Evolutionary conservation across 768 basidiomycete species (phyloP).

Genomic region (Pulveroboletus sp.): DNA sequence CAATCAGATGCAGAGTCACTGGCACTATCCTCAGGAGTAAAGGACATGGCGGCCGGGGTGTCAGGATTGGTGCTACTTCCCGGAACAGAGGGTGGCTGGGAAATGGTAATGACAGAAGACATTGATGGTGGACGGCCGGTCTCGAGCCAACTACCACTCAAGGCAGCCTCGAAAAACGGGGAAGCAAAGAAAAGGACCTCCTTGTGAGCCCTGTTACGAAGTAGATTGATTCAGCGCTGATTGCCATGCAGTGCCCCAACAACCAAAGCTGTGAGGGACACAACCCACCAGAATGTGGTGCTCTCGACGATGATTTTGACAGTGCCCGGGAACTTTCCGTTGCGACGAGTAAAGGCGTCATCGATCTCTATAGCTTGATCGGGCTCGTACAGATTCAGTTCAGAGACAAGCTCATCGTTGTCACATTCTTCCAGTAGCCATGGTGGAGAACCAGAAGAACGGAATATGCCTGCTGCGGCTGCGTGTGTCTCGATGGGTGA

Average conservation of each 20-base stretch:
- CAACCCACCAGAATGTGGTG: conserved; percentile 83
- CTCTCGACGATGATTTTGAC: conserved; percentile 89
- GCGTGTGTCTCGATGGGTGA: conserved; percentile 87
- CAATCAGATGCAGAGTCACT: conserved; percentile 34
- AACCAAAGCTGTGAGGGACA: too few species aligned
- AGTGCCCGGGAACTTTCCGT: conserved; percentile 68
- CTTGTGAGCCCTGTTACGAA: conserved; percentile 70
- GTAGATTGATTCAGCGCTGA: conserved; percentile 5
- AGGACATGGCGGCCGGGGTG: conserved; percentile 51
- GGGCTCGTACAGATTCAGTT: conserved; percentile 61
- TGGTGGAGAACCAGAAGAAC: conserved; percentile 73
- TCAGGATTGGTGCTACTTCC: conserved; percentile 42
- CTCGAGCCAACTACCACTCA: conserved; percentile 91
- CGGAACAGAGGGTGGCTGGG: conserved; percentile 62
- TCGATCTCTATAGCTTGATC: conserved; percentile 76
- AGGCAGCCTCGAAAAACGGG: conserved; percentile 90
- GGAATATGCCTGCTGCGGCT: conserved; percentile 78
- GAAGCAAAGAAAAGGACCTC: conserved; percentile 89
- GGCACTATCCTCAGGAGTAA: conserved; percentile 50
- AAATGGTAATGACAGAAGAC: conserved; percentile 81
- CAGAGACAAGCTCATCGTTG: conserved; percentile 62
- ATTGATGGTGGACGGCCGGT: conserved; percentile 74
- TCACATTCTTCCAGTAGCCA: conserved; percentile 79
- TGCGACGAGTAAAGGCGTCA: conserved; percentile 62
- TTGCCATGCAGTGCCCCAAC: conserved; percentile 1